Evolutionary conservation across 768 basidiomycete genomes (phyloP).

Genomic region (Coprinopsis strossmayeri): DNA sequence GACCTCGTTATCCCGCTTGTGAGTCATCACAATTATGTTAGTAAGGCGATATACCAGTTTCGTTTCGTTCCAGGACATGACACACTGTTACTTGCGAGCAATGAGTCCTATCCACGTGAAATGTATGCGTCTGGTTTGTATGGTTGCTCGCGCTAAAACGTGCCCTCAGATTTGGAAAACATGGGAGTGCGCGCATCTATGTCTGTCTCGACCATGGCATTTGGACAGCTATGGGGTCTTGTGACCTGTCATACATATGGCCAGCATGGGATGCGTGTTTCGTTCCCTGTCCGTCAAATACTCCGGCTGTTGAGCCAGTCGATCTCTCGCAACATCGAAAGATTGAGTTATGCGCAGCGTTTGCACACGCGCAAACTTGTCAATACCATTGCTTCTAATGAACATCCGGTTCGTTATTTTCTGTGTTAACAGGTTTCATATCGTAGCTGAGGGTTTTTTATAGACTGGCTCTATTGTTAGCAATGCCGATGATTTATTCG

Average conservation of each 20-base stretch:
- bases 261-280: conserved; percentile 72
- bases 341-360: conserved; percentile 70
- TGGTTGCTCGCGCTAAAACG: background rate
- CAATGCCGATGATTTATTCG: conserved; percentile 72
- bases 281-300: conserved; percentile 81
- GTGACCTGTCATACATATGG: conserved; percentile 79
- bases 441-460: no score
- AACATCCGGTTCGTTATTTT: conserved; percentile 53
- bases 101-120: conserved; percentile 85
- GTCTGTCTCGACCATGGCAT: conserved; percentile 82
- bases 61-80: conserved; percentile 77
- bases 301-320: conserved; percentile 73
- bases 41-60: background rate
- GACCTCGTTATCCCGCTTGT: conserved; percentile 68
- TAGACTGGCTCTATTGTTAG: conserved; percentile 75
- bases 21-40: conserved; percentile 15
- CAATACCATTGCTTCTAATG: conserved; percentile 60
- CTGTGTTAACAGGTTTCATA: no score
- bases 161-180: conserved; percentile 54
- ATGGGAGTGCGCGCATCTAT: conserved; percentile 82
- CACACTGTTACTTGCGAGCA: conserved; percentile 76
- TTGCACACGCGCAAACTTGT: conserved; percentile 73
- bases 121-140: conserved; percentile 34
- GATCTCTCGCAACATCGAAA: conserved; percentile 73
- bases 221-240: conserved; percentile 75